Base-by-base conservation (phyloP, 1,139 yeast species). In the Yamadazyma sp. region DNA sequence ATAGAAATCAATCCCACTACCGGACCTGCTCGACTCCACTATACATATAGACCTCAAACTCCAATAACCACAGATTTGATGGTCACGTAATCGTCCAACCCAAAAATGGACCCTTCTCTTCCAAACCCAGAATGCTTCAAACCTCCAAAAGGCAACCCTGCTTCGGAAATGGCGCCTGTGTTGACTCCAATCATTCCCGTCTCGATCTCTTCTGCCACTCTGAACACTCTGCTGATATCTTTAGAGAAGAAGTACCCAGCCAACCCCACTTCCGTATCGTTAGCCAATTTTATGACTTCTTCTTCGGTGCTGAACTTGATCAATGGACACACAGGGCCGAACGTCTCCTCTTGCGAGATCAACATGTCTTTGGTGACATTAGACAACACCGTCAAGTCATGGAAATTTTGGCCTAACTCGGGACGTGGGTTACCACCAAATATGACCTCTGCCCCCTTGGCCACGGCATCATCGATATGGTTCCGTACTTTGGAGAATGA, bases 291-390 rank as follows among this genome's bases (percentile, higher is more conserved):
- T 27, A 89, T 61, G 10, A 81, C 96, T 55, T 87, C 87, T 41
- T 83, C 86, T 37, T 80, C 81, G 20, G 78, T 62, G 12, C 70
- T 66, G 59, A 88, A 83, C 46, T 77, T 75, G 48, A 85, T 75
- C 31, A 89, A 62, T 1, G 94, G 92, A 39, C 92, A 94, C 34
- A 89, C 70, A 4, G 97, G 97, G 10, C 96, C 97, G 59, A 89
- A 89, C 1, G 95, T 87, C 64, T 89, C 97, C 52, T 87, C 94
- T 24, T 65, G 55, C 43, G 80, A 69, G 18, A 88, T 84, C 41
- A 62, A 56, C 75, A 88, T 86, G 30, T 75, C 75, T 6, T 70
- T 63, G 37, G 87, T 77, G 28, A 86, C 89, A 46, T 81, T 75
- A 10, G 79, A 69, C 43, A 89, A 59, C 8, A 89, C 79, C 1